Evolutionary conservation across 2,329 filamentous ascomycete genomes (phyloP), one percentile per base, ranked within the genome.

Genomic region (Dactylella cylindrospora): DNA sequence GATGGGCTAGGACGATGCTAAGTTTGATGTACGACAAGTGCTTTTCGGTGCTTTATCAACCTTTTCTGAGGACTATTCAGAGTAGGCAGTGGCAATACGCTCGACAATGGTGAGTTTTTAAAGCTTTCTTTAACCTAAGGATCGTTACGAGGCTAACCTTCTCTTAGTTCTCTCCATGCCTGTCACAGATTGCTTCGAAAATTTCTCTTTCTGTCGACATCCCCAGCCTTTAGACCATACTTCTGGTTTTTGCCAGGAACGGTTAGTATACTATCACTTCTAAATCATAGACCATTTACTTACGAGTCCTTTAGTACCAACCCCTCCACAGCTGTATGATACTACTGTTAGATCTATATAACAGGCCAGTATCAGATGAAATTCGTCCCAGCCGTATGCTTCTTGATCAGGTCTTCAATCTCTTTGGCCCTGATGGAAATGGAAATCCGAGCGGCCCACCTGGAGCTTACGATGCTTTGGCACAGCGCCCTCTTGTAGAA

Each of bases 211-310:
- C 57, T 68, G 33, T 66, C 67, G 5, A 65, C 46, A 9, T 66
- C 66, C 10, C 65, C 66, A 9, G 47, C 65, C 28, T 69, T 69
- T 43, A 64, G 66, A 29, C 66, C 68, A 35, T 69, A 67, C 39
- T 66, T 67, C 31, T 69, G 67, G 68, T 68, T 68, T 40, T 66
- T 66, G 32, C 68, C 68, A 2, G 68, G 67, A 20, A 69, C 68
- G 5, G 52, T 64, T 50, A 41, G 57, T 55, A 26, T 25, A 39
- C 12, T 25, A 22, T 41, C 22, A 41, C 17, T 12, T 35, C 17
- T 36, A 15, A 19, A 41, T 26, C 20, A 12, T 20, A n/a, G n/a
- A 33, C 25, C 36, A 25, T 29, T n/a, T 10, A 22, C 41, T 62
- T 13, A 47, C 25, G 17, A 39, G 28, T 22, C 38, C 23, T 44